Percentiles rank a stretch among this genome's conserved stretches.
phyloP scores from a whole-genome alignment of 2,329 filamentous ascomycete genomes.

The Fusarium musae region DNA sequence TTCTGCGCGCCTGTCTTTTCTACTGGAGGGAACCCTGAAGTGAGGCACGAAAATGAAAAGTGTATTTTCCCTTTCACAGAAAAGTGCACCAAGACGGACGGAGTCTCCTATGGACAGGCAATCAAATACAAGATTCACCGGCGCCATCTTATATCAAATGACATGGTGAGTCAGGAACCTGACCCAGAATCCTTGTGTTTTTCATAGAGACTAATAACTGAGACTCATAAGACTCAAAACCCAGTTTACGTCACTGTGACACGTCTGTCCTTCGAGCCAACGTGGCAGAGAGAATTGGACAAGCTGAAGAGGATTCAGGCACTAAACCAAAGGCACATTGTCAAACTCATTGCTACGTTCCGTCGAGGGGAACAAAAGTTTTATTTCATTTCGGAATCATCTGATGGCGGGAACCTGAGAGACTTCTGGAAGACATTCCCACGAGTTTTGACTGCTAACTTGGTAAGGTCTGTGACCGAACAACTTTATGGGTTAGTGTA shows the following conservation, averaged over 20 bases:
- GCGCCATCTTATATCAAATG: not conserved
- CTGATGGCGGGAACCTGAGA: not conserved
- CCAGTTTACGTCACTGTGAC: not conserved
- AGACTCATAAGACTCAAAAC: not conserved
- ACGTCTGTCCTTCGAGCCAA: not conserved
- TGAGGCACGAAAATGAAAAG: fast-evolving
- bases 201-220: not conserved
- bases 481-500: not conserved
- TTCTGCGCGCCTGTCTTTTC: not conserved
- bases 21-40: fast-evolving
- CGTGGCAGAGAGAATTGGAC: fast-evolving
- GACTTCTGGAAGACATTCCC: not conserved
- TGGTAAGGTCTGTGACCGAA: not conserved
- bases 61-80: not conserved
- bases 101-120: too few relatives aligned
- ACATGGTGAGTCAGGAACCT: not conserved
- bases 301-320: not conserved
- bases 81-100: not conserved
- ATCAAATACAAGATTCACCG: not conserved
- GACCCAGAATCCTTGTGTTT: too few relatives aligned
- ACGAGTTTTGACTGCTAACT: not conserved
- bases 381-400: not conserved
- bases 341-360: not conserved
- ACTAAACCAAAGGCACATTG: not conserved
- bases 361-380: not conserved